Conservation (phyloP, 2,329 filamentous ascomycete species). For the Paraconiothyrium brasiliense region DNA sequence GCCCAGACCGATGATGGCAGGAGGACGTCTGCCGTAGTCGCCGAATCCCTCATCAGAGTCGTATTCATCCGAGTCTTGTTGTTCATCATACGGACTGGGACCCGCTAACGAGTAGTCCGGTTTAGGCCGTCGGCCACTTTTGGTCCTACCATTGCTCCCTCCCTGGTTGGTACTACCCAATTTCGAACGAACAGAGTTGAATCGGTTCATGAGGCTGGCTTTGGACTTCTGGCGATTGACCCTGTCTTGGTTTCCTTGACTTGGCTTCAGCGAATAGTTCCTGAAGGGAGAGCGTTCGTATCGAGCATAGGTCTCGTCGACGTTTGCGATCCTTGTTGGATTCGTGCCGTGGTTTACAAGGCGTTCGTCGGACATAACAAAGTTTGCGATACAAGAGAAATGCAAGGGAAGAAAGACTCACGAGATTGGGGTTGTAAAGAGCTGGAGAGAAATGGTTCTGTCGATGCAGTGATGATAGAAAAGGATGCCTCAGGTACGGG, state of each 20-base stretch:
- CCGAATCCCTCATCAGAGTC: conserved; percentile 20
- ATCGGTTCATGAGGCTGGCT: conserved; percentile 16
- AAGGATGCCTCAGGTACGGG: no score
- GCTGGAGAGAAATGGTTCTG: no score
- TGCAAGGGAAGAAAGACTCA: no score
- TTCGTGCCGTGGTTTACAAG: no score
- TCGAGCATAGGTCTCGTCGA: conserved; percentile 17
- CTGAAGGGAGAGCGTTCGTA: conserved; percentile 17
- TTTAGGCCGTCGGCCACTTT: no score
- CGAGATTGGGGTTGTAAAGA: no score
- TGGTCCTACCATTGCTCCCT: background rate
- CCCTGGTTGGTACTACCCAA: background rate
- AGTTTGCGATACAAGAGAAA: no score
- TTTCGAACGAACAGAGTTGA: conserved; percentile 18
- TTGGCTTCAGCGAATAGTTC: conserved; percentile 16
- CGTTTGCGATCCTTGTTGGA: conserved; percentile 5
- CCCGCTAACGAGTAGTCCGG: conserved; percentile 20
- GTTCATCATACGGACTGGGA: conserved; percentile 7
- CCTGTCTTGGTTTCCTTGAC: conserved; percentile 9
- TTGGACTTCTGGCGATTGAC: conserved; percentile 6
- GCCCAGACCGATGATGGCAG: conserved; percentile 9
- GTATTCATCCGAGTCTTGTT: conserved; percentile 12
- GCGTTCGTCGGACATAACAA: no score
- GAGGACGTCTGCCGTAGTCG: conserved; percentile 14
- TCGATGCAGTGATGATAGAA: no score